These are phyloP conservation scores for Condylostoma magnum DNA, from an alignment of 169 alveolate species.

Conservation along the genomic window DNA sequence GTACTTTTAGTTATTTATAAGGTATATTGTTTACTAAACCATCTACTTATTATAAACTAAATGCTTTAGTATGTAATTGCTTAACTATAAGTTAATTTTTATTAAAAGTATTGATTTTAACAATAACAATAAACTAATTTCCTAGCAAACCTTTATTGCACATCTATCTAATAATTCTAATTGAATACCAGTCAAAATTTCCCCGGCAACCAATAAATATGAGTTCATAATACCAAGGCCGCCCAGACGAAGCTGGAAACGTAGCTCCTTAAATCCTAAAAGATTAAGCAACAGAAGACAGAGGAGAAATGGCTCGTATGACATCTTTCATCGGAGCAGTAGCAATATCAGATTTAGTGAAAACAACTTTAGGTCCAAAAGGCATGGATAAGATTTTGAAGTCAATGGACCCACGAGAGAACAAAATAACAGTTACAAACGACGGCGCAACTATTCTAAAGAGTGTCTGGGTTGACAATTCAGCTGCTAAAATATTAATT, in stretches of 20 bases:
- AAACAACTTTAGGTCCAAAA: constrained; percentile 98
- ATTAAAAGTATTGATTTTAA: too few species aligned
- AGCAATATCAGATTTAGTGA: constrained; percentile 99
- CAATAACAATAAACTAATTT: too few species aligned
- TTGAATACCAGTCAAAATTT: background rate
- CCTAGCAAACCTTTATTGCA: too few species aligned
- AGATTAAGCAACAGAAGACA: constrained; percentile 94
- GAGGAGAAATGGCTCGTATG: constrained; percentile 95
- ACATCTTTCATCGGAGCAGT: constrained; percentile 98
- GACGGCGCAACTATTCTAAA: constrained; percentile 99
- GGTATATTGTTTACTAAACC: too few species aligned
- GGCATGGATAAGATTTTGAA: constrained; percentile 98
- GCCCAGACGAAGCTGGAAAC: constrained; percentile 43
- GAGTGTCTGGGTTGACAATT: constrained; percentile 98
- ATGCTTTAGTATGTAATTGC: too few species aligned
- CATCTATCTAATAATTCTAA: too few species aligned
- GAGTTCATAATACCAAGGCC: constrained; percentile 30
- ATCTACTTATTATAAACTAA: too few species aligned
- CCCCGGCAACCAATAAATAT: constrained; percentile 3
- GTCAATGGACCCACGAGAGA: constrained; percentile 87
- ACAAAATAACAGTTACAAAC: constrained; percentile 94
- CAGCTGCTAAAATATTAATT: constrained; percentile 98
- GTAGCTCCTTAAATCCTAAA: constrained; percentile 93
- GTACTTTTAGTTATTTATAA: too few species aligned
- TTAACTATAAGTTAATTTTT: too few species aligned